These are phyloP conservation scores for Lagenaria siceraria DNA, from an alignment of 306 rosid species.

Conservation along the genomic window DNA sequence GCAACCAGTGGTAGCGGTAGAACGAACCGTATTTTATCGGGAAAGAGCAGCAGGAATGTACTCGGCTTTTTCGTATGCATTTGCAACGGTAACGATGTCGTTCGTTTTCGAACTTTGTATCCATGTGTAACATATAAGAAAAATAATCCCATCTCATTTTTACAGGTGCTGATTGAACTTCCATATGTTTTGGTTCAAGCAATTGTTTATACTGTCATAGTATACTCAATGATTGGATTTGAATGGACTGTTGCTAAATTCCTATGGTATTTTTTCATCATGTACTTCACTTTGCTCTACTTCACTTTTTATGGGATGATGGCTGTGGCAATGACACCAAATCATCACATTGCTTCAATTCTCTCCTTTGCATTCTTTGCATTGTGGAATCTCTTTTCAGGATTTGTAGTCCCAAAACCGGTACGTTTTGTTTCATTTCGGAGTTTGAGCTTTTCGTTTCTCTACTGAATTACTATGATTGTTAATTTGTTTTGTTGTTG, in stretches of 20 bases:
- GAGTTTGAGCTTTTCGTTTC: background rate
- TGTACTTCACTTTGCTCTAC: slow-evolving; percentile 57
- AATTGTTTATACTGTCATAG: slow-evolving; percentile 36
- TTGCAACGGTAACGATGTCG: slow-evolving; percentile 36
- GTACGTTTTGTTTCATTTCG: slow-evolving; percentile 29
- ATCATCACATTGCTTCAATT: slow-evolving; percentile 50
- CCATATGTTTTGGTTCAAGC: slow-evolving; percentile 52
- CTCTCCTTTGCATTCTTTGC: slow-evolving; percentile 53
- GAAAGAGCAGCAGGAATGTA: slow-evolving; percentile 91
- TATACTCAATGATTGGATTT: slow-evolving; percentile 75
- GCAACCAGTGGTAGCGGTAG: slow-evolving; percentile 62
- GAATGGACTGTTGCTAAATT: slow-evolving; percentile 41
- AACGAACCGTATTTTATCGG: slow-evolving; percentile 69
- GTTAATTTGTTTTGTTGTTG: background rate
- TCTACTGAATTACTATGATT: too few relatives aligned
- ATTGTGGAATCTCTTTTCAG: slow-evolving; percentile 73
- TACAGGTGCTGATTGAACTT: slow-evolving; percentile 54
- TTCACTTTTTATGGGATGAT: slow-evolving; percentile 83
- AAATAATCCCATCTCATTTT: background rate
- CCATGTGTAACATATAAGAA: background rate
- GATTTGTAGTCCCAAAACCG: slow-evolving; percentile 47
- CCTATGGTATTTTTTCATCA: slow-evolving; percentile 65
- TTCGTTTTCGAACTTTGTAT: background rate
- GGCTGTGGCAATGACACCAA: slow-evolving; percentile 70
- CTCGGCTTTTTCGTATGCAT: slow-evolving; percentile 59